Evolutionary conservation across 2,329 filamentous ascomycete species (phyloP), one percentile per base, ranked within the genome.

Genomic region (Ascomycota sp.): DNA sequence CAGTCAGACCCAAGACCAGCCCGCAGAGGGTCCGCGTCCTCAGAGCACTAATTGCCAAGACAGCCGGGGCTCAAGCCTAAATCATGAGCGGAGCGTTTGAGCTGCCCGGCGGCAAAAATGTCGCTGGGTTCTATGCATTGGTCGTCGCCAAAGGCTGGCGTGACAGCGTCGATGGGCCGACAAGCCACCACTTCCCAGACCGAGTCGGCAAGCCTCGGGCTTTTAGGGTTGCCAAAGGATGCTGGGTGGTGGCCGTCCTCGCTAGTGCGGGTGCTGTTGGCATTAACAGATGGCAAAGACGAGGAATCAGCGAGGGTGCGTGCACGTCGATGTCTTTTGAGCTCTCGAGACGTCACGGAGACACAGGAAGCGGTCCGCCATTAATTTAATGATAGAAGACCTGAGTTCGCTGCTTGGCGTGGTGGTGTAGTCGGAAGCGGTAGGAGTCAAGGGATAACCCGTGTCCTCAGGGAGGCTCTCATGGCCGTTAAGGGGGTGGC

Each of bases 161-260:
- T n/a, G n/a, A n/a, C n/a, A n/a, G n/a, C n/a, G n/a, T n/a, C n/a
- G n/a, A n/a, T n/a, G n/a, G n/a, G n/a, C n/a, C n/a, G 41, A 44
- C 23, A 42, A 43, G 25, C 46, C 52, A 32, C 55, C 61, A 35
- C 52, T 55, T 57, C 63, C 61, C 62, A 70, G 36, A 65, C 50
- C 1, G 66, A 70, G 28, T 70, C 61, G 5, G 59, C 67, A 13
- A 71, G 61, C 20, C 57, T 56, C 6, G 66, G 65, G 40, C 66
- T 69, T 34, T 55, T 57, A 13, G 49, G 44, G 21, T 52, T 45
- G 31, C 48, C 40, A 29, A 51, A 40, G 7, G 51, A 40, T 27
- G 47, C 45, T 3, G 54, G 50, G 4, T 47, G 53, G 23, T 56
- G 40, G 25, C 53, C 55, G 41, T 64, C 63, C 40, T 66, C 62